These are phyloP conservation scores for Adansonia rubrostipa DNA, from an alignment of 441 rosid genomes.

Conservation along the genomic window DNA sequence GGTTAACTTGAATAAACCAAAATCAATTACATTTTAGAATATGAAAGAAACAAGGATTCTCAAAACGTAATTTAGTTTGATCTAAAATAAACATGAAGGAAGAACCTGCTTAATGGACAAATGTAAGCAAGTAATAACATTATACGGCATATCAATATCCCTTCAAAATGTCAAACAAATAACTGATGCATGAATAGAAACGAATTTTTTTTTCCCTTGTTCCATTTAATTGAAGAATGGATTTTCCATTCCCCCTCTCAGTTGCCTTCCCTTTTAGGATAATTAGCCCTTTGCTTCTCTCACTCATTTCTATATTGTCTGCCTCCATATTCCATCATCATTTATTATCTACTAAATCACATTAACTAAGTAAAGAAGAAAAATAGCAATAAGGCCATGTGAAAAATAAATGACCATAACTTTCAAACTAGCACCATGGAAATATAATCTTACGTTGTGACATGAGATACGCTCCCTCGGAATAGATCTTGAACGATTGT, in stretches of 20 bases:
- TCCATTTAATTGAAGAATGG: not conserved
- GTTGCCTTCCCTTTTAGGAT: not conserved
- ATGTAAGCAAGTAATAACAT: not conserved
- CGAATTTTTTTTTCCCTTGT: not conserved
- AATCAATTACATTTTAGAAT: not conserved
- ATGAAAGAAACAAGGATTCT: not conserved
- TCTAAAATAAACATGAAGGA: not conserved
- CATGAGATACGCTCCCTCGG: slow-evolving; percentile 97
- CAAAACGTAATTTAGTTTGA: not conserved
- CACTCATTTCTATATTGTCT: not conserved
- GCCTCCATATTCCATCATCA: not conserved
- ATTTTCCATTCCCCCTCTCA: not conserved
- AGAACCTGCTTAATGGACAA: not conserved
- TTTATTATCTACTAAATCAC: not conserved
- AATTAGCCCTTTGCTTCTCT: not conserved
- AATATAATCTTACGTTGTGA: slow-evolving; percentile 78
- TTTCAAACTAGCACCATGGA: slow-evolving; percentile 12
- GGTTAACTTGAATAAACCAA: slow-evolving; percentile 5
- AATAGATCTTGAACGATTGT: slow-evolving; percentile 97
- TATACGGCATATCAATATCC: slow-evolving; percentile 3
- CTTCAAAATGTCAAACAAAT: not conserved
- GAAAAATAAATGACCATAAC: slow-evolving; percentile 16
- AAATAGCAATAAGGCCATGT: not conserved
- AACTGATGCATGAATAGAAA: not conserved
- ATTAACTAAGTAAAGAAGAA: not conserved